Percentiles rank a stretch among this genome's conserved stretches.
These are phyloP conservation scores for Cladobotryum mycophilum DNA, from an alignment of 2,329 filamentous ascomycete genomes.

Conservation along the genomic window DNA sequence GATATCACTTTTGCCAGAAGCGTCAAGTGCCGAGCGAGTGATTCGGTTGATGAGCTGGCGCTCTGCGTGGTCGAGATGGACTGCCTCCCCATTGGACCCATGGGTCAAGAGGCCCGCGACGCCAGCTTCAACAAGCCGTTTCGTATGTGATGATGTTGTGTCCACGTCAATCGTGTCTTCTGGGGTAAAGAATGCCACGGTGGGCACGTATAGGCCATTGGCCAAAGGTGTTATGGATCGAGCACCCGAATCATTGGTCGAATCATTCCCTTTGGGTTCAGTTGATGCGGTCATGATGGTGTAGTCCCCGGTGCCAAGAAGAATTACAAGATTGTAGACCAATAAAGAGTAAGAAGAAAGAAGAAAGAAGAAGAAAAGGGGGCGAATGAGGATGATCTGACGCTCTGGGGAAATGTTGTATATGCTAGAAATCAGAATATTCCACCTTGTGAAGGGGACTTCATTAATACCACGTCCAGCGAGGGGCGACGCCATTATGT, in stretches of 20 bases:
- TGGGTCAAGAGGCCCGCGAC: conserved; percentile 63
- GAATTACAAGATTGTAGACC: too few relatives aligned
- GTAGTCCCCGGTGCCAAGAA: too few relatives aligned
- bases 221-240: conserved; percentile 3
- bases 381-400: too few relatives aligned
- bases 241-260: conserved; percentile 1
- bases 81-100: conserved; percentile 69
- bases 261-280: conserved; percentile 1
- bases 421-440: background rate
- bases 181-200: conserved; percentile 54
- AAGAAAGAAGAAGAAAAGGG: background rate
- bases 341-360: background rate
- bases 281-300: conserved; percentile 12
- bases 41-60: conserved; percentile 55
- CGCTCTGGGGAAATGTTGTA: background rate
- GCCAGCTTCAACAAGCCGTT: conserved; percentile 55
- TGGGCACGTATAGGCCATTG: conserved; percentile 54
- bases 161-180: conserved; percentile 50
- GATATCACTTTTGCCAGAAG: conserved; percentile 46
- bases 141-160: conserved; percentile 44
- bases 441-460: background rate
- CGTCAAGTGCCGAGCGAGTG: conserved; percentile 55
- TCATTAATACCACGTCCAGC: background rate
- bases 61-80: conserved; percentile 61
- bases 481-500: conserved; percentile 4